A percentile compares a stretch with the other conserved stretches of the same genome.
Conservation (phyloP, 2,329 filamentous ascomycete species). For the Dendryphion nanum region DNA sequence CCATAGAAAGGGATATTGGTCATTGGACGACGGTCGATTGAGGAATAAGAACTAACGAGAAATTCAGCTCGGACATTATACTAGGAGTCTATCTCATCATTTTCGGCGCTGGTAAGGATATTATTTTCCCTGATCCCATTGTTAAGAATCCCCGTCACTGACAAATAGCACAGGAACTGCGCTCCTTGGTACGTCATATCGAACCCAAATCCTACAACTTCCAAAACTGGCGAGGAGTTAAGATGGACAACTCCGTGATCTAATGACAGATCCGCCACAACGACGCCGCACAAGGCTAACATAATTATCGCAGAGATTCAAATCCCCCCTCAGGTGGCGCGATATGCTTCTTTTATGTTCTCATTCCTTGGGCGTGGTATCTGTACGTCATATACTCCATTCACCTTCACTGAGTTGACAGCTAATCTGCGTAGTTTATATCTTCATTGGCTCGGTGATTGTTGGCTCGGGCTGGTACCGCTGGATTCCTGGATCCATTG, state of each 20-base stretch:
- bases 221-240: too few species aligned
- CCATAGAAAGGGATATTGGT: too few species aligned
- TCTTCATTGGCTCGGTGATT: constrained; percentile 88
- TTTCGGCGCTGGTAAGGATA: constrained; percentile 83
- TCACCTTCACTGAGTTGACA: background rate
- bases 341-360: constrained; percentile 97
- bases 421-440: constrained; percentile 69
- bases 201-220: too few species aligned
- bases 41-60: too few species aligned
- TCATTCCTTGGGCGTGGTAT: constrained; percentile 93
- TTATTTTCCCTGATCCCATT: too few species aligned
- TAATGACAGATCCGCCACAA: too few species aligned
- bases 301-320: constrained; percentile 70
- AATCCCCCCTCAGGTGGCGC: constrained; percentile 86
- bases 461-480: constrained; percentile 66
- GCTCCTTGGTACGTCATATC: constrained; percentile 45
- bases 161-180: constrained; percentile 62
- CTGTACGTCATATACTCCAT: constrained; percentile 63
- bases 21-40: too few species aligned
- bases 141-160: too few species aligned
- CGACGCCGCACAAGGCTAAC: too few species aligned
- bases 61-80: constrained; percentile 65
- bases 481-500: constrained; percentile 72
- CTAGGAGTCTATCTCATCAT: constrained; percentile 84
- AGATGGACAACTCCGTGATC: too few species aligned